Conservation (phyloP, 179 eudicot genomes). For the Sideroxylon spinosum region DNA sequence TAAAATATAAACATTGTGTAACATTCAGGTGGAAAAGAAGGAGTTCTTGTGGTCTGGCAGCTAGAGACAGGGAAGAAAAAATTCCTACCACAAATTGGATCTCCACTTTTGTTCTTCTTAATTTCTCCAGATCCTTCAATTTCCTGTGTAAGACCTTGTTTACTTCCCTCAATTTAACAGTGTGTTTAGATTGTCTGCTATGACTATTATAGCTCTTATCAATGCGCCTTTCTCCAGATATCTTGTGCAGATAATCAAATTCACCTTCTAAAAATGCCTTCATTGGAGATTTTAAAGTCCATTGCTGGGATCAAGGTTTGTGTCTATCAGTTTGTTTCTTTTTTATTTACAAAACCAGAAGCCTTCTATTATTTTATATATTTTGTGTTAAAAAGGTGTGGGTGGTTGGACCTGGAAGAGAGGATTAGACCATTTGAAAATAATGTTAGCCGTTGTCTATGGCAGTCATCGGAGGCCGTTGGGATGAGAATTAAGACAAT, state of each 20-base stretch:
- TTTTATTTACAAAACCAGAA: background rate
- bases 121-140: slow-evolving; percentile 71
- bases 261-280: slow-evolving; percentile 68
- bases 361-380: background rate
- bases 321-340: slow-evolving; percentile 7
- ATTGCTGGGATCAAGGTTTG: slow-evolving; percentile 90
- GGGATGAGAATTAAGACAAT: too few species aligned
- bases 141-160: slow-evolving; percentile 50
- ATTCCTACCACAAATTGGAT: slow-evolving; percentile 80
- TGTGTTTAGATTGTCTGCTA: background rate
- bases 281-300: slow-evolving; percentile 68
- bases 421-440: too few species aligned
- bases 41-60: slow-evolving; percentile 95
- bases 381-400: background rate
- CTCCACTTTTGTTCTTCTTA: slow-evolving; percentile 62
- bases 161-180: background rate
- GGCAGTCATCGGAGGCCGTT: too few species aligned
- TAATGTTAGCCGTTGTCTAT: too few species aligned
- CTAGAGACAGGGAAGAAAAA: slow-evolving; percentile 86
- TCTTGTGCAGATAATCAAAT: slow-evolving; percentile 88
- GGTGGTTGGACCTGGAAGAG: too few species aligned
- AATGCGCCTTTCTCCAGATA: slow-evolving; percentile 46
- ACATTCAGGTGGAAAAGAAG: slow-evolving; percentile 81
- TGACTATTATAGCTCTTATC: slow-evolving; percentile 7
- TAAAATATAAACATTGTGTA: background rate